Base-by-base conservation (phyloP, 78 protist genomes). In the Acrasis kona region DNA sequence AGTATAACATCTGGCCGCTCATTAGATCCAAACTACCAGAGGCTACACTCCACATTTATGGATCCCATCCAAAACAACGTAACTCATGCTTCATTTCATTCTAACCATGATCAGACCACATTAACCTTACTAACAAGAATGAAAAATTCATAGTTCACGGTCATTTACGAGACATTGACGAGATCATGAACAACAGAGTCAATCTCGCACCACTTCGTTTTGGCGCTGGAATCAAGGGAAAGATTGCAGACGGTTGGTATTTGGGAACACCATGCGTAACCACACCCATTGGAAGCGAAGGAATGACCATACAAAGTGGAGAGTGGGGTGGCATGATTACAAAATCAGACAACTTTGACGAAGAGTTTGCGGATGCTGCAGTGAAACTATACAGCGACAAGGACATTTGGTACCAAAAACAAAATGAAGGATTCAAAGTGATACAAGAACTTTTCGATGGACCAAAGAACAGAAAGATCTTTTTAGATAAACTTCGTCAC, bases 181-280 rank as follows among this genome's bases (percentile, higher is more conserved):
- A 50, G 19, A 50, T 50, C 19, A 19, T n/a, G 61, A 50, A 50
- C 19, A 19, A 50, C 19, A 50, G 61, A 50, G 61, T 50, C 19
- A 19, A 50, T n/a, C 68, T 76, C 28, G 79, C 79, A 34, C 79
- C 79, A 10, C 40, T 76, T 39, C 35, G 79, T 4, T 76, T 65
- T 70, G 79, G 79, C 10, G 79, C 79, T 9, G 79, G 79, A 10
- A 68, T 71, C 70, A 76, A 76, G 7, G 79, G 79, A 31, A 76
- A 76, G 40, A 61, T 76, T 7, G 68, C 79, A 5, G 79, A 76
- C 70, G 4, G 72, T 61, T 76, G 79, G 79, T 28, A 36, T 4
- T 61, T 30, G 35, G 79, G 71, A 6, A 76, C 70, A 5, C 79
- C 79, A 9, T 61, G 42, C 10, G 79, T 76, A 4, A 76, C 79